Evolutionary conservation across 2,329 filamentous ascomycete genomes (phyloP).

Genomic region (Sporothrix humicola): DNA sequence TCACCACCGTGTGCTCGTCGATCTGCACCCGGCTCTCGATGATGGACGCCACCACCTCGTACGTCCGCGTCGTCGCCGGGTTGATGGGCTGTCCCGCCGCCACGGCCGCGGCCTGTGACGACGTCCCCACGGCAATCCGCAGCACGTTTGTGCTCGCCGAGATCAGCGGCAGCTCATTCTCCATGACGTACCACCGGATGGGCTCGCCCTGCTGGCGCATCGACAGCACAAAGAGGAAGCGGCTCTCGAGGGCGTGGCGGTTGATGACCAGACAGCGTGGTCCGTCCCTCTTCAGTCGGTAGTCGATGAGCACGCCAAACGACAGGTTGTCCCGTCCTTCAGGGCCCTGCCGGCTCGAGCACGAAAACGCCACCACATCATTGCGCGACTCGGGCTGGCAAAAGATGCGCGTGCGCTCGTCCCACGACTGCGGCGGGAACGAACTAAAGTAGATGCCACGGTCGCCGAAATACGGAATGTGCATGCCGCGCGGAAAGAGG

Average conservation of each 20-base stretch:
- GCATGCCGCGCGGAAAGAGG: constrained; percentile 31
- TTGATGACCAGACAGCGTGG: constrained; percentile 32
- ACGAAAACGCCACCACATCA: constrained; percentile 29
- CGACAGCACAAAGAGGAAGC: constrained; percentile 27
- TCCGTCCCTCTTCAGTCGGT: constrained; percentile 13
- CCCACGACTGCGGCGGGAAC: constrained; percentile 27
- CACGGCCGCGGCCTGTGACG: neutral
- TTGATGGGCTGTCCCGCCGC: constrained; percentile 2
- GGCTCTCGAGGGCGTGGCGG: constrained; percentile 26
- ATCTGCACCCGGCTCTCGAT: constrained; percentile 25
- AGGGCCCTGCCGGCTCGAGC: constrained; percentile 26
- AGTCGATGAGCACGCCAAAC: constrained; percentile 34
- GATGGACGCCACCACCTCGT: constrained; percentile 31
- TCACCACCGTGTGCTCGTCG: constrained; percentile 24
- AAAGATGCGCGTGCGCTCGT: constrained; percentile 33
- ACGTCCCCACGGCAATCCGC: neutral
- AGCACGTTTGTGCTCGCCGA: constrained; percentile 22
- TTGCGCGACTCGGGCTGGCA: constrained; percentile 32
- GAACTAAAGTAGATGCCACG: constrained; percentile 23
- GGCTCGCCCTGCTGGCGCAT: constrained; percentile 29
- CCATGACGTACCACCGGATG: constrained; percentile 30
- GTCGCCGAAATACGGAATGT: constrained; percentile 31
- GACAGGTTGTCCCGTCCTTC: constrained; percentile 23
- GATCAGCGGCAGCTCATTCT: constrained; percentile 30
- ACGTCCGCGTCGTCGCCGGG: constrained; percentile 19